Evolutionary conservation across 179 eudicot genomes (phyloP).

Genomic region (Drosera spatulata): DNA sequence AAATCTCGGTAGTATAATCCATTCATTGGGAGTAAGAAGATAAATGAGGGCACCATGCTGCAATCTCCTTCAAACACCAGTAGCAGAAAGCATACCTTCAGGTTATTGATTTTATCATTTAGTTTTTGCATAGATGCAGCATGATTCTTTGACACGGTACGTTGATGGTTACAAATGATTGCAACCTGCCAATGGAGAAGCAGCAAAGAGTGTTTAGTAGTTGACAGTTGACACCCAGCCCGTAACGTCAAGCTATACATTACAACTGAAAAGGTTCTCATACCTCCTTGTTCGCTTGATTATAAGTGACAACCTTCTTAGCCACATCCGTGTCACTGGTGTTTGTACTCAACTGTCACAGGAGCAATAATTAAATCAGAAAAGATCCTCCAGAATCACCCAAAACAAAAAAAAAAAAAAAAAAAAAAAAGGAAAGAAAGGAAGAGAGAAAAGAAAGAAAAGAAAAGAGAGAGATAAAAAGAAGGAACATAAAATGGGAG

Average conservation of each 20-base stretch:
- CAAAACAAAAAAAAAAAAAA: background rate
- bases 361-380: no score
- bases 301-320: slow-evolving; percentile 60
- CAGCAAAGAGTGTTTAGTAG: background rate
- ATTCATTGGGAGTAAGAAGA: background rate
- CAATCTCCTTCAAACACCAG: background rate
- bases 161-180: slow-evolving; percentile 96
- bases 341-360: slow-evolving; percentile 47
- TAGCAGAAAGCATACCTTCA: slow-evolving; percentile 40
- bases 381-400: slow-evolving; percentile 3
- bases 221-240: background rate
- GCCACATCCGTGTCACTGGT: slow-evolving; percentile 63
- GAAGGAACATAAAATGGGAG: background rate
- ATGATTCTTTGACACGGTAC: slow-evolving; percentile 84
- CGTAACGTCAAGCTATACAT: background rate
- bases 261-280: background rate
- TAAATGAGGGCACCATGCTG: background rate
- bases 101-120: slow-evolving; percentile 60
- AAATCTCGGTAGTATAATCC: no score
- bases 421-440: no score
- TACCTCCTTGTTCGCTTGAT: slow-evolving; percentile 95
- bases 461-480: background rate
- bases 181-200: slow-evolving; percentile 62
- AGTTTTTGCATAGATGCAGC: slow-evolving; percentile 64
- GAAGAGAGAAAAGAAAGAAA: no score